Evolutionary conservation across 371 early-diverging fungal genomes (phyloP), one percentile per base, ranked within the genome.

Genomic region (Mortierella sp.): DNA sequence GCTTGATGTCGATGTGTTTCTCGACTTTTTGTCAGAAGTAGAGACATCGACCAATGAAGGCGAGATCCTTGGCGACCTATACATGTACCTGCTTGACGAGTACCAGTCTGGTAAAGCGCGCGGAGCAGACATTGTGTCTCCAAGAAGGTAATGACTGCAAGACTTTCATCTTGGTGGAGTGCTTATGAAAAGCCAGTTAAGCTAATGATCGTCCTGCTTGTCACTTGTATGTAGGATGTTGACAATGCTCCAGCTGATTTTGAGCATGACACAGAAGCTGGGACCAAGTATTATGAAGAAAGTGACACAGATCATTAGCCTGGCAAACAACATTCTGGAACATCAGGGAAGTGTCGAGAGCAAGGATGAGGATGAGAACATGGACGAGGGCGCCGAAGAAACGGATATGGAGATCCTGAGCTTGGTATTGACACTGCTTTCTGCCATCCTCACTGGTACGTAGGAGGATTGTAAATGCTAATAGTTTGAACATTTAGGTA

Each of bases 221-320:
- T 55, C 21, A 34, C 54, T 26, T 19, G 1, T 6, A 24, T 31
- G 16, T 88, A 93, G 93, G 50, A 91, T 92, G 77, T 76, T 92
- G 48, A 84, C 90, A 31, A 90, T 86, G 61, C 85, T 92, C 8
- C 90, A 93, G 71, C 83, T 94, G 26, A 91, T 95, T 54, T 86
- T 94, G 85, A 89, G 82, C 37, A 91, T 96, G 92, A 88, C 94
- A 67, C 93, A 94, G 53, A 83, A 87, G 5, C 89, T 94, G 72
- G 98, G 97, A 0, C 94, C 96, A 43, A 88, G 90, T 10, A 93
- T 97, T 55, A 81, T 98, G 54, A 90, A 92, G 59, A 95, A 95
- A 44, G 94, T 95, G n/a, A 88, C 90, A 0, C 96, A 97, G 81
- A 92, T 97, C 37, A 87, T 98, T 59, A 90, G 92, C 11, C 95